Conservation (phyloP, 495 filamentous ascomycete genomes). For the Penicillium arizonense region DNA sequence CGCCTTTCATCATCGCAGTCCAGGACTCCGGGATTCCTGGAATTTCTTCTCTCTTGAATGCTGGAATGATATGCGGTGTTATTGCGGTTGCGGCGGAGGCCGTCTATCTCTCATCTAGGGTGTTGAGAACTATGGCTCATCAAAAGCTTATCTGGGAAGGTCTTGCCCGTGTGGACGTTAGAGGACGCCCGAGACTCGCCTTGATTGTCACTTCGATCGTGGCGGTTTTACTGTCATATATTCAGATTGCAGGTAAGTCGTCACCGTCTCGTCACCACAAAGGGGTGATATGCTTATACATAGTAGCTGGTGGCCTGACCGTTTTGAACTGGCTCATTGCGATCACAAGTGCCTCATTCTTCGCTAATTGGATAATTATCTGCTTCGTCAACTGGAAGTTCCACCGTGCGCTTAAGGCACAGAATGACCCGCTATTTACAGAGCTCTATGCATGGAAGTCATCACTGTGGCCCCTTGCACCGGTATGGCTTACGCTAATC, state of each 20-base stretch:
- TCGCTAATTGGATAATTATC: conserved; percentile 33
- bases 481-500: conserved; percentile 19
- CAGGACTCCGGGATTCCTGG: conserved; percentile 22
- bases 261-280: conserved; percentile 9
- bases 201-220: conserved; percentile 20
- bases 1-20: conserved; percentile 36
- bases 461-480: conserved; percentile 27
- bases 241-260: conserved; percentile 23
- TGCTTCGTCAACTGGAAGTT: conserved; percentile 27
- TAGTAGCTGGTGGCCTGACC: not conserved
- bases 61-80: conserved; percentile 28
- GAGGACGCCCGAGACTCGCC: conserved; percentile 22
- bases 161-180: conserved; percentile 24
- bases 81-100: conserved; percentile 27
- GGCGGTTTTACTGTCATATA: conserved; percentile 24
- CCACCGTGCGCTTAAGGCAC: conserved; percentile 25
- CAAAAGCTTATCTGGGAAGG: conserved; percentile 19
- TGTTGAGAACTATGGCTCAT: conserved; percentile 28
- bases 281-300: not conserved
- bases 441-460: conserved; percentile 27
- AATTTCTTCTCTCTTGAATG: conserved; percentile 29
- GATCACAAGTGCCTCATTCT: conserved; percentile 29
- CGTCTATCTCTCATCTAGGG: conserved; percentile 29
- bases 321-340: conserved; percentile 25
- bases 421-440: conserved; percentile 25